Evolutionary conservation across 192 early-diverging fungal genomes (phyloP).

Genomic region (Backusella morwellensis): DNA sequence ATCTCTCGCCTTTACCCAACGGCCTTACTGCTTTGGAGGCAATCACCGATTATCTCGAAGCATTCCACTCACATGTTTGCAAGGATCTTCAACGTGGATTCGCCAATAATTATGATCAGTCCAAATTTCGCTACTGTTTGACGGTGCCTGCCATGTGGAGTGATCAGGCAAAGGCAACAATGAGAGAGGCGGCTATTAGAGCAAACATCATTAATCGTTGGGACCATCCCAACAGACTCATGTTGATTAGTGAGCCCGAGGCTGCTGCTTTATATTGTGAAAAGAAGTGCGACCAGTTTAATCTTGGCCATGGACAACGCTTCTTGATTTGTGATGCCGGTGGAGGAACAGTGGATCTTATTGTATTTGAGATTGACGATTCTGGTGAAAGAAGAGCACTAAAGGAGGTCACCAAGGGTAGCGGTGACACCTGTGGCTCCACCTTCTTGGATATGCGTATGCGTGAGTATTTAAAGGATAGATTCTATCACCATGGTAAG

Average conservation of each 20-base stretch:
- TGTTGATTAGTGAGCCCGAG: conserved; percentile 41
- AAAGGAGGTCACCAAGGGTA: conserved; percentile 44
- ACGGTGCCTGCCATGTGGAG: conserved; percentile 55
- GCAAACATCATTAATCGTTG: conserved; percentile 45
- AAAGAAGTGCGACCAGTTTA: conserved; percentile 43
- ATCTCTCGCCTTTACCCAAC: conserved; percentile 34
- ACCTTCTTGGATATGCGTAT: conserved; percentile 47
- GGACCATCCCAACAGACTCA: conserved; percentile 45
- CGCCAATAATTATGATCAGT: conserved; percentile 42
- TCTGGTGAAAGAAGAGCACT: conserved; percentile 31
- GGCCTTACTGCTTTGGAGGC: conserved; percentile 40
- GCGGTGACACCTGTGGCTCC: conserved; percentile 44
- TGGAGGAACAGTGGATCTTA: conserved; percentile 51
- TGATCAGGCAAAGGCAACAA: conserved; percentile 47
- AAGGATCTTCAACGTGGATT: conserved; percentile 44
- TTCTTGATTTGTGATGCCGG: conserved; percentile 51
- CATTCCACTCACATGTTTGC: conserved; percentile 38
- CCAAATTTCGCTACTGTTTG: conserved; percentile 45
- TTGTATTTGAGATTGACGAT: conserved; percentile 45
- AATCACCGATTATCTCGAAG: conserved; percentile 44
- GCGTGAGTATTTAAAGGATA: conserved; percentile 35
- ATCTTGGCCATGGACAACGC: conserved; percentile 41
- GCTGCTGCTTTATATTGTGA: conserved; percentile 51
- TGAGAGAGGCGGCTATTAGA: conserved; percentile 49
- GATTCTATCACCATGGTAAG: conserved; percentile 40